Conservation (phyloP, 1,284 basidiomycete species). For the Tetrapyrgos nigripes region DNA sequence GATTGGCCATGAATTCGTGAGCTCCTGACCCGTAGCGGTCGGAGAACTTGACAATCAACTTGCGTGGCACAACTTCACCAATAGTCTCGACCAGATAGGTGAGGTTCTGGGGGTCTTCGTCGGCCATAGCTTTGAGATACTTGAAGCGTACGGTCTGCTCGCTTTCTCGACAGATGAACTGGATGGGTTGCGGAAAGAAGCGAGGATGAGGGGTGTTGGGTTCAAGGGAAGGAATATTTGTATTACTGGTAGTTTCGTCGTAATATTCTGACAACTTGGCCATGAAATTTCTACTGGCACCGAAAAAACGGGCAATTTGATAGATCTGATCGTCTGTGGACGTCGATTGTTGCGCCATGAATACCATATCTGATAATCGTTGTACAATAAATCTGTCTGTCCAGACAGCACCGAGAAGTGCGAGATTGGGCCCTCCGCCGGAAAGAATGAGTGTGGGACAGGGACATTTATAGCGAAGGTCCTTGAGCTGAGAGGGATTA, state of each 20-base stretch:
- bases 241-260: not conserved
- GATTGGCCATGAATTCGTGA: slow-evolving; percentile 6
- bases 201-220: not conserved
- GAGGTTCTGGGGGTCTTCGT: not conserved
- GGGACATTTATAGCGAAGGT: slow-evolving; percentile 17
- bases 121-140: not conserved
- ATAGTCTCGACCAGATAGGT: not conserved
- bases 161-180: not conserved
- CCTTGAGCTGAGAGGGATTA: not conserved
- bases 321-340: slow-evolving; percentile 14
- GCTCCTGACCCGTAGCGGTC: slow-evolving; percentile 5
- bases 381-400: slow-evolving; percentile 32
- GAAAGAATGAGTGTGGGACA: slow-evolving; percentile 37
- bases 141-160: not conserved
- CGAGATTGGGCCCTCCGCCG: slow-evolving; percentile 31
- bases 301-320: slow-evolving; percentile 18
- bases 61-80: not conserved
- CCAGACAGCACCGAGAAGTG: slow-evolving; percentile 32
- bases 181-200: not conserved
- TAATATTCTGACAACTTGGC: not conserved
- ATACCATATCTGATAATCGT: slow-evolving; percentile 32
- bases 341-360: slow-evolving; percentile 21
- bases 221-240: not conserved
- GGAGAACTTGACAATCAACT: slow-evolving; percentile 15
- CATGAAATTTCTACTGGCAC: not conserved